These are phyloP conservation scores for Emericellopsis atlantica DNA, from an alignment of 2,329 filamentous ascomycete species.

Conservation along the genomic window DNA sequence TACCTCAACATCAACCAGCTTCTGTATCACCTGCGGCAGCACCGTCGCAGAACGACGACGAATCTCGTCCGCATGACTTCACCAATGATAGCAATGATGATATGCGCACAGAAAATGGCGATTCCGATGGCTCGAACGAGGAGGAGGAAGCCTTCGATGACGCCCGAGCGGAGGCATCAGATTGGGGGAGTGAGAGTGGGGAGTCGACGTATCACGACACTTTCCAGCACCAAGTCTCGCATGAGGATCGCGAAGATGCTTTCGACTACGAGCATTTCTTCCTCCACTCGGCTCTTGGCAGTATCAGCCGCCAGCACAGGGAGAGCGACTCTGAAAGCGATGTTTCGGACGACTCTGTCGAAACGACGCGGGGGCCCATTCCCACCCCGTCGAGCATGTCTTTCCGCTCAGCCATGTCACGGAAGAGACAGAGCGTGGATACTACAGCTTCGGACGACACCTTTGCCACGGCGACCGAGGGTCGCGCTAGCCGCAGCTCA, in stretches of 20 bases:
- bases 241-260: conserved; percentile 87
- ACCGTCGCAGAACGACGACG: too few species aligned
- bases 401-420: conserved; percentile 6
- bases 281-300: conserved; percentile 82
- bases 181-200: conserved; percentile 48
- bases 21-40: too few species aligned
- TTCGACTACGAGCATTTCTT: conserved; percentile 98
- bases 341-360: conserved; percentile 47
- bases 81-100: conserved; percentile 25
- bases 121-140: not conserved
- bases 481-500: conserved; percentile 25
- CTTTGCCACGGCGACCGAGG: conserved; percentile 45
- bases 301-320: conserved; percentile 36
- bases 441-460: conserved; percentile 39
- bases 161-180: conserved; percentile 8
- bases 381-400: conserved; percentile 6
- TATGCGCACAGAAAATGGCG: conserved; percentile 22
- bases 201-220: conserved; percentile 52
- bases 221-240: conserved; percentile 50
- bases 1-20: too few species aligned
- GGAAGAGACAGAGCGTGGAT: conserved; percentile 29
- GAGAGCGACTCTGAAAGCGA: conserved; percentile 35
- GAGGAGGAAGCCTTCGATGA: too few species aligned
- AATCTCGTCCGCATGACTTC: not conserved
- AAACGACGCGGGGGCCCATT: conserved; percentile 41